Base-by-base conservation (phyloP, 169 alveolate genomes). In the Plasmodium gonderi region DNA sequence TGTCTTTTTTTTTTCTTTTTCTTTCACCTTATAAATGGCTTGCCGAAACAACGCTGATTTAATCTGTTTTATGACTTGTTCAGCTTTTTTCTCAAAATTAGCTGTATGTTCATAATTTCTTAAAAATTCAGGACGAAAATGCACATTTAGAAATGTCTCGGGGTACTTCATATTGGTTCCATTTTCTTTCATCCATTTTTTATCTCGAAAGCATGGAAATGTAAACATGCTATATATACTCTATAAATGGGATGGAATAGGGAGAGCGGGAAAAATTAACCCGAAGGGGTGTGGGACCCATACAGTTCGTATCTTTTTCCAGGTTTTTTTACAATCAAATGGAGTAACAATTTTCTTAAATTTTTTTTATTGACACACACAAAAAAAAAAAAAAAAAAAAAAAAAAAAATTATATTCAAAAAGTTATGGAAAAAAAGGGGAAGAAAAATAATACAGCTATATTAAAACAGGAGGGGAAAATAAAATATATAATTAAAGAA, bases 161-260 rank as follows among this genome's bases (percentile, higher is more conserved):
- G 92, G 92, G 42, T 82, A 47, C 45, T 82, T 31, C 83, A 82
- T 82, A 69, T 72, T 82, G n/a, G 44, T 60, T 20, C 92, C 92
- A 69, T 82, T 82, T 82, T 82, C 83, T 17, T 82, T 68, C 74
- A 82, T 82, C 92, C 92, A 82, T 31, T 69, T 82, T 72, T 82
- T 82, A 82, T 82, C 92, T 82, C 92, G 38, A 42, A 82, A 82
- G 77, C 92, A 82, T 47, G 92, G 92, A 74, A 82, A 82, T 72
- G 49, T 82, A 47, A 69, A 82, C 92, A 82, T 82, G 44, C 26
- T 82, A 69, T 29, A 20, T 79, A 79, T 47, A 54, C 38, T 44
- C 5, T 17, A 36, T 20, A 14, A 64, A n/a, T 5, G 1, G 14
- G 23, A 1, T 9, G 9, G 42, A 5, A 64, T 17, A 64, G 6